Base-by-base conservation (phyloP, 2,329 filamentous ascomycete species). In the Clonostachys byssicola region DNA sequence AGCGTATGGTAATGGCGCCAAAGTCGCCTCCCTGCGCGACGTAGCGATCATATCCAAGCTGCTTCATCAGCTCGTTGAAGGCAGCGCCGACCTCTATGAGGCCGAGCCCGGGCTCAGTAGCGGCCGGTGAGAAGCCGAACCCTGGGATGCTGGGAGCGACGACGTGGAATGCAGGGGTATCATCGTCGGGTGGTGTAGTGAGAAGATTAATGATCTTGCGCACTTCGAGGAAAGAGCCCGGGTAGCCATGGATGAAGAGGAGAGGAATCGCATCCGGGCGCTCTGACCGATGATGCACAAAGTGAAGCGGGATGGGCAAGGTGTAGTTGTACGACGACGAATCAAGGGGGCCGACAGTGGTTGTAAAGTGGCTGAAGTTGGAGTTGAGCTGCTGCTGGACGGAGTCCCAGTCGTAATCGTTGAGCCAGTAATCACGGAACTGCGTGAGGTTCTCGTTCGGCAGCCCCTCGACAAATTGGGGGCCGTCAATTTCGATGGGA, bases 141-240 rank as follows among this genome's bases (percentile, higher is more conserved):
- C 70, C 71, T 0, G 71, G 70, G 3, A 68, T 54, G 6, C 65
- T 69, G 5, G 74, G 74, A 0, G 68, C 68, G 5, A 78, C 65
- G 34, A 77, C 60, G 52, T 77, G 69, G 55, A 74, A 77, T 4
- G 71, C 63, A 14, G 65, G 68, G 8, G 51, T 35, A 4, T 47
- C 46, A 6, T 55, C 49, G 13, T 57, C 48, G 1, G 53, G 30
- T 0, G 64, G 63, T 6, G 56, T 52, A 5, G 59, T 59, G 14
- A 71, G 56, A 2, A 52, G 52, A 9, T 62, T 56, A 35, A 72
- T 55, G 30, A 73, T 58, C 20, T 58, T 58, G 16, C 54, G 49
- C 6, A 65, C 56, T 53, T 73, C 70, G 6, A 69, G 49, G 44
- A 71, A 71, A 5, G 60, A 66, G 1, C 68, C 67, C 2, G 71